phyloP scores from a whole-genome alignment of 2,329 filamentous ascomycete species.

The Colletotrichum sp. region DNA sequence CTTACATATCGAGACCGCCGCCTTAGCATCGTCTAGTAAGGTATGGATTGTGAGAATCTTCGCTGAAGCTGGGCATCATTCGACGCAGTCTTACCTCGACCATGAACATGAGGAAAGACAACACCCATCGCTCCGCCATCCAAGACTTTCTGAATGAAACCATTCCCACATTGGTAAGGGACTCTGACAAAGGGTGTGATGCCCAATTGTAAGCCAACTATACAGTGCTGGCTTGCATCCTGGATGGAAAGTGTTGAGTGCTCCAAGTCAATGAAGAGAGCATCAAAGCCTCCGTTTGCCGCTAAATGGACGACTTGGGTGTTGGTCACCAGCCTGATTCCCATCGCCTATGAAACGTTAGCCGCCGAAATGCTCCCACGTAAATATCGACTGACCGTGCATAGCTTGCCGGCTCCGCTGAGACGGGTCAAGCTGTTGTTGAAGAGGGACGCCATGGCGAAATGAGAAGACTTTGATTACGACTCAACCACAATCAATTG shows the following conservation, averaged over 20 bases:
- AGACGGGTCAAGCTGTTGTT: slow-evolving; percentile 1
- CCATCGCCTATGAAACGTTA: slow-evolving; percentile 24
- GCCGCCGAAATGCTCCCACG: not conserved
- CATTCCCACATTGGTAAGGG: slow-evolving; percentile 28
- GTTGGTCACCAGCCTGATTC: slow-evolving; percentile 33
- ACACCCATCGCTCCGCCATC: slow-evolving; percentile 30
- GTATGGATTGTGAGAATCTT: not conserved
- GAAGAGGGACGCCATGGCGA: not conserved
- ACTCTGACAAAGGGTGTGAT: slow-evolving; percentile 27
- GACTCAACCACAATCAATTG: not conserved
- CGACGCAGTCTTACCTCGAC: not conserved
- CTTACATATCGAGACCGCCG: slow-evolving; percentile 30
- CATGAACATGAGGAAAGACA: slow-evolving; percentile 29
- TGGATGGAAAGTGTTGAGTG: slow-evolving; percentile 36
- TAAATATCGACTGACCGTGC: not conserved
- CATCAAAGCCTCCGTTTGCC: slow-evolving; percentile 36
- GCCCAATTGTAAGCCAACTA: slow-evolving; percentile 23
- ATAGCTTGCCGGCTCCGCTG: not conserved
- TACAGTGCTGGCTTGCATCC: slow-evolving; percentile 33
- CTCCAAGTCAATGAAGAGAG: slow-evolving; percentile 44
- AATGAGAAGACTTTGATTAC: not conserved
- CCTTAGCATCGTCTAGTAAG: slow-evolving; percentile 25
- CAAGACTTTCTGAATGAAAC: slow-evolving; percentile 29
- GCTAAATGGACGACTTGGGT: slow-evolving; percentile 36
- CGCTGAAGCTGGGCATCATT: not conserved